Percentiles rank a stretch among this genome's conserved stretches.
Evolutionary conservation across 2,329 filamentous ascomycete species (phyloP).

Genomic region (Cercospora brassicicola): DNA sequence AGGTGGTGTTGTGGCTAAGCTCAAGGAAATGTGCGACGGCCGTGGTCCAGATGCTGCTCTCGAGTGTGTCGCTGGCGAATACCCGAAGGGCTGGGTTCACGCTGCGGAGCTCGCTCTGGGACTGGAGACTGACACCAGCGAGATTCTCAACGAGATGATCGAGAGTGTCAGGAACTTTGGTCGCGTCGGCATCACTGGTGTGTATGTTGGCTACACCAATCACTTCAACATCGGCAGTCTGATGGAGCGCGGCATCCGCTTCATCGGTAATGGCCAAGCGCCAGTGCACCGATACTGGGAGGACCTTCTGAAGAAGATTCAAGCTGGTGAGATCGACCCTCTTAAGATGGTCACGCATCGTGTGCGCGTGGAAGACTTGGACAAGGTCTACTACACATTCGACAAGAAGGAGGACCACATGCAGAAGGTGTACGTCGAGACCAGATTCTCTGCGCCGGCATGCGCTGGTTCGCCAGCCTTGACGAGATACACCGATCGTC

Average conservation of each 20-base stretch:
- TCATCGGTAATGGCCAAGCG: slow-evolving; percentile 68
- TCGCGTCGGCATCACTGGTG: slow-evolving; percentile 73
- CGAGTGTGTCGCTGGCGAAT: slow-evolving; percentile 66
- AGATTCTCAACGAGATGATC: slow-evolving; percentile 78
- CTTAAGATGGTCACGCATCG: slow-evolving; percentile 80
- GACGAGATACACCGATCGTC: slow-evolving; percentile 43
- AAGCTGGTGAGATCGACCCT: slow-evolving; percentile 68
- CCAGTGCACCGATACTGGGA: slow-evolving; percentile 86
- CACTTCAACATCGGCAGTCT: slow-evolving; percentile 80
- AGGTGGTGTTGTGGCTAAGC: slow-evolving; percentile 63
- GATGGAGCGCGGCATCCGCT: slow-evolving; percentile 82
- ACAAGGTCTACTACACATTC: slow-evolving; percentile 59
- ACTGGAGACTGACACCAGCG: slow-evolving; percentile 80
- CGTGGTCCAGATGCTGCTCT: slow-evolving; percentile 71
- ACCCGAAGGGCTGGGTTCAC: slow-evolving; percentile 62
- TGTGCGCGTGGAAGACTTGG: slow-evolving; percentile 54
- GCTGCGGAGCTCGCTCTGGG: slow-evolving; percentile 62
- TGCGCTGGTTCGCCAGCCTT: slow-evolving; percentile 53
- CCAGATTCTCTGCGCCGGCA: slow-evolving; percentile 56
- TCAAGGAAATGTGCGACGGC: slow-evolving; percentile 72
- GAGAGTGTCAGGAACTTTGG: slow-evolving; percentile 71
- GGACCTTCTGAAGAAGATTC: slow-evolving; percentile 67
- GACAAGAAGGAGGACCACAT: slow-evolving; percentile 72
- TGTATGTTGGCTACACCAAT: slow-evolving; percentile 68
- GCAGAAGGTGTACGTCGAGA: slow-evolving; percentile 76